Conservation (phyloP, 2,329 filamentous ascomycete genomes). For the Aspergillus brasiliensis region DNA sequence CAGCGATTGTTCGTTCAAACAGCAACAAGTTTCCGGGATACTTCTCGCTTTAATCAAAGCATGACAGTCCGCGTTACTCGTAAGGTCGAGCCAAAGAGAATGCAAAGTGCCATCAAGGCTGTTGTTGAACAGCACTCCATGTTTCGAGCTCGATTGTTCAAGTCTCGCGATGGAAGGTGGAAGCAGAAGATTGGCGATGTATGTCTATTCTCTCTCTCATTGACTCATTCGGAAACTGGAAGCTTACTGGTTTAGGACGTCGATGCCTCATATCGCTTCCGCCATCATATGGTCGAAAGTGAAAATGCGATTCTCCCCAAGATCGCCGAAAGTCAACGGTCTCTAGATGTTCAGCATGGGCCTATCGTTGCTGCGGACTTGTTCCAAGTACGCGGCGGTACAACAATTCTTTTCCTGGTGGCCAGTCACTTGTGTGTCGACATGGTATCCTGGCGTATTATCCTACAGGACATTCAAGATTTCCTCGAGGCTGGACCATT, state of each 20-base stretch:
- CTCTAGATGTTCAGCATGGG: conserved; percentile 36
- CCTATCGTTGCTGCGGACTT: conserved; percentile 23
- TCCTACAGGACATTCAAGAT: conserved; percentile 41
- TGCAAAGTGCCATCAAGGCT: conserved; percentile 32
- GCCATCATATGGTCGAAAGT: conserved; percentile 27
- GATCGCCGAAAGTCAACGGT: conserved; percentile 34
- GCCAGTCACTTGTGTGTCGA: conserved; percentile 27
- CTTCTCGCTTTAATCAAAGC: conserved; percentile 38
- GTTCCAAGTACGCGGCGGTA: conserved; percentile 14
- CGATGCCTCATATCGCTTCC: conserved; percentile 36
- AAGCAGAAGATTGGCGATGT: conserved; percentile 31
- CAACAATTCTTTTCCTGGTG: conserved; percentile 21
- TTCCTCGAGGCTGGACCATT: conserved; percentile 35
- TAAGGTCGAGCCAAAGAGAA: conserved; percentile 22
- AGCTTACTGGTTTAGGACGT: conserved; percentile 28
- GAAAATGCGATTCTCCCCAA: conserved; percentile 27
- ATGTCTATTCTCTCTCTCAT: not conserved
- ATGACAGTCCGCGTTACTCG: conserved; percentile 36
- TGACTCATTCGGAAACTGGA: not conserved
- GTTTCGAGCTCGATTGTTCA: conserved; percentile 35
- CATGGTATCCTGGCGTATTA: conserved; percentile 34
- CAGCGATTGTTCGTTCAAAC: conserved; percentile 37
- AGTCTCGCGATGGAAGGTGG: conserved; percentile 26
- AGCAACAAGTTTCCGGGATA: conserved; percentile 23
- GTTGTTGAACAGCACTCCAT: conserved; percentile 38